Percentiles rank a stretch among this genome's conserved stretches.
Conservation (phyloP, 306 rosid species). For the Cucumis melo region DNA sequence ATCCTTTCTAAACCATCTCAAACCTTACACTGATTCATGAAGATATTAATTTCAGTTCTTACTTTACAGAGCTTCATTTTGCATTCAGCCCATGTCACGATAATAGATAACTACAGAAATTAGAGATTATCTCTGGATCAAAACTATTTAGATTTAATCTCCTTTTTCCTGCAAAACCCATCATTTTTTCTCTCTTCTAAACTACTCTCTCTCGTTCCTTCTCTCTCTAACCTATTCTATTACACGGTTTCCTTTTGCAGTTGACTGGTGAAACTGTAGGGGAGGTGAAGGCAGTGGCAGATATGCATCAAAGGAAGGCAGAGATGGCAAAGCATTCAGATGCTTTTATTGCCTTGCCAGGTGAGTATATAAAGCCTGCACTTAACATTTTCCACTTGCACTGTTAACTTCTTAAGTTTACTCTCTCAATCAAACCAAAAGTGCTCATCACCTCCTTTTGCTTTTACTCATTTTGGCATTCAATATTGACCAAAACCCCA, state of each 20-base stretch:
- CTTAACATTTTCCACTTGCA: background rate
- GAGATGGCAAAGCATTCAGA: constrained; percentile 99
- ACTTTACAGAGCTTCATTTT: constrained; percentile 9
- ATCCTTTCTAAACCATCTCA: background rate
- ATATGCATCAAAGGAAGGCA: constrained; percentile 98
- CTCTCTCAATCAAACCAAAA: background rate
- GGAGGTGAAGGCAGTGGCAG: constrained; percentile 96
- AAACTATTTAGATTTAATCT: constrained; percentile 10
- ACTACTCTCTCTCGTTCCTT: constrained; percentile 3
- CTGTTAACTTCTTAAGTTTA: background rate
- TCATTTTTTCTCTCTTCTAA: constrained; percentile 23
- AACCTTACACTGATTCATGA: background rate
- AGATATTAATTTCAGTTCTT: constrained; percentile 14
- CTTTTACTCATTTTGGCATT: constrained; percentile 17
- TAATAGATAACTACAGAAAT: background rate
- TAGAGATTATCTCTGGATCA: constrained; percentile 16
- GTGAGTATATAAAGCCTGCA: constrained; percentile 29
- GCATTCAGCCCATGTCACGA: background rate
- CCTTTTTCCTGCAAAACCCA: constrained; percentile 31
- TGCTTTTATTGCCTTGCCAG: constrained; percentile 99
- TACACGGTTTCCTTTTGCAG: constrained; percentile 38
- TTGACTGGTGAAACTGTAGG: constrained; percentile 97
- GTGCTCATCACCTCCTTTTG: background rate
- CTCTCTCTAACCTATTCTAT: constrained; percentile 16
- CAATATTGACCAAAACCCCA: constrained; percentile 19